phyloP scores from a whole-genome alignment of 495 filamentous ascomycete genomes.

The Bathelium albidoporum region DNA sequence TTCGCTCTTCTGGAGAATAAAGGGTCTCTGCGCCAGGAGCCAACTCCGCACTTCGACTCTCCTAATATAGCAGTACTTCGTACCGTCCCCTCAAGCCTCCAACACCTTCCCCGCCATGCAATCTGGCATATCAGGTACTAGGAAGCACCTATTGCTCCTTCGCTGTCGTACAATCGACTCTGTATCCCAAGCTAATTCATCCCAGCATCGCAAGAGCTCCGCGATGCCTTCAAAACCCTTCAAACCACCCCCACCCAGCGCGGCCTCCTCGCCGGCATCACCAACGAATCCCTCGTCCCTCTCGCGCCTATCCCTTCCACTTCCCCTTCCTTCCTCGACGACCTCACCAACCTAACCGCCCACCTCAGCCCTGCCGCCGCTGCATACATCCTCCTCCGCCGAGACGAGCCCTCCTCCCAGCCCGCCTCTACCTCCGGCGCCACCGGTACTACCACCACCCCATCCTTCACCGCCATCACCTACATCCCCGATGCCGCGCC shows the following conservation, averaged over 20 bases:
- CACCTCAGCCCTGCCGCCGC: constrained; percentile 64
- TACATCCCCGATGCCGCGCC: constrained; percentile 85
- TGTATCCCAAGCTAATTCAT: not conserved
- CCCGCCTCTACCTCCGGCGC: constrained; percentile 33
- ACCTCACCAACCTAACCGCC: constrained; percentile 46
- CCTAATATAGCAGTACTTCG: too few species aligned
- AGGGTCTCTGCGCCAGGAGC: not conserved
- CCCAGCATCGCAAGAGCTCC: constrained; percentile 76
- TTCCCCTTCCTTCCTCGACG: constrained; percentile 49
- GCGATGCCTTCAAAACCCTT: constrained; percentile 67
- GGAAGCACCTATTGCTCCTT: too few species aligned
- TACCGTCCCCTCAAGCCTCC: not conserved
- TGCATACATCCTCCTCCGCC: constrained; percentile 76
- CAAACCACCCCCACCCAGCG: constrained; percentile 53
- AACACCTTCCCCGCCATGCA: constrained; percentile 58
- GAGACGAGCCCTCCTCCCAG: constrained; percentile 21
- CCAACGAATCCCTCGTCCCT: constrained; percentile 62
- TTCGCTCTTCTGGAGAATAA: too few species aligned
- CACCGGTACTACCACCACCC: constrained; percentile 29
- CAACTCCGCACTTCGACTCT: not conserved
- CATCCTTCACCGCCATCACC: constrained; percentile 59
- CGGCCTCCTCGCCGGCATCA: constrained; percentile 73
- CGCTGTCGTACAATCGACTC: too few species aligned
- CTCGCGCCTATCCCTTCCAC: constrained; percentile 47
- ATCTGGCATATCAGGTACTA: constrained; percentile 72